Conservation (phyloP, 2,329 filamentous ascomycete genomes). For the Colletotrichum somersetense region DNA sequence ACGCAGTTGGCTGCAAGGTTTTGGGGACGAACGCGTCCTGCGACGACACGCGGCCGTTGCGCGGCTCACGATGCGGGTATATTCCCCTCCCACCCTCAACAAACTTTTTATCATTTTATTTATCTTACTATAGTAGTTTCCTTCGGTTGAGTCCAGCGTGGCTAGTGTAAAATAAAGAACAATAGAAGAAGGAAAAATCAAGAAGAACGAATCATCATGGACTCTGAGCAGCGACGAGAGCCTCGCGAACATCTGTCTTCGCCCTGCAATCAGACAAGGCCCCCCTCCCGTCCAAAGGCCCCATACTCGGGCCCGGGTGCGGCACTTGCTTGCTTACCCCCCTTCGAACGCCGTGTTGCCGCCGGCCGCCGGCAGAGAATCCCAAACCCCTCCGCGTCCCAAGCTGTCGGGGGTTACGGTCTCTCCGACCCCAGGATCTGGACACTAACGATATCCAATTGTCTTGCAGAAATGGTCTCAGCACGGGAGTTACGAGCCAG, state of each 20-base stretch:
- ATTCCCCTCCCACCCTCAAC: background rate
- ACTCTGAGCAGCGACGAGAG: background rate
- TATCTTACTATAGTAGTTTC: background rate
- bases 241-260: no score
- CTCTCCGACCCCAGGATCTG: background rate
- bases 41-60: background rate
- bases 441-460: background rate
- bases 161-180: background rate
- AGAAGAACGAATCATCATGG: background rate
- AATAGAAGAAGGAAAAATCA: no score
- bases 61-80: background rate
- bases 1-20: background rate
- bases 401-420: background rate
- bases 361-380: conserved; percentile 1
- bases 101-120: background rate
- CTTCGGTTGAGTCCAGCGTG: background rate
- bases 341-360: background rate
- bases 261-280: background rate
- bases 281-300: background rate
- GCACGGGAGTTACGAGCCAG: background rate
- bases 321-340: background rate
- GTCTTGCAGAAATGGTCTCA: background rate
- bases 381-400: background rate
- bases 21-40: background rate
- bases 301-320: background rate